Conservation (phyloP, 2,329 filamentous ascomycete genomes). For the Ophiocordyceps robertsii region DNA sequence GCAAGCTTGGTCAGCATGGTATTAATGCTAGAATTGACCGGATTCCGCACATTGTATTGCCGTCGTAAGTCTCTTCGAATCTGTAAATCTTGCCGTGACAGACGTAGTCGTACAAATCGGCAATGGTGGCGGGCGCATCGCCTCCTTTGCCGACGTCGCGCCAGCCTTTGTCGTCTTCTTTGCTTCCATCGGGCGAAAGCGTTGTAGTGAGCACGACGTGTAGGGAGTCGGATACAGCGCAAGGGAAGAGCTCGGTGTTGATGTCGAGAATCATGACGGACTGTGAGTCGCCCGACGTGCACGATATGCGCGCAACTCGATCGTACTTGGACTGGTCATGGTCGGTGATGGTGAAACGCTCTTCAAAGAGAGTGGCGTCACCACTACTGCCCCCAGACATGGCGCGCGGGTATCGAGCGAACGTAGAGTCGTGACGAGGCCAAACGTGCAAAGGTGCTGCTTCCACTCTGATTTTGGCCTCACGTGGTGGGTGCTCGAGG, state of each 20-base stretch:
- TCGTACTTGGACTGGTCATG: constrained; percentile 87
- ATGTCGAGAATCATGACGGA: constrained; percentile 79
- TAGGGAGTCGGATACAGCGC: constrained; percentile 59
- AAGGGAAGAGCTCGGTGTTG: constrained; percentile 84
- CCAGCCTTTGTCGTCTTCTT: constrained; percentile 69
- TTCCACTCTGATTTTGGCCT: background rate
- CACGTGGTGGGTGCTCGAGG: too few species aligned
- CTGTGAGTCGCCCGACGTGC: constrained; percentile 59
- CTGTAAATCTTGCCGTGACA: constrained; percentile 82
- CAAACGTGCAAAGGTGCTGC: background rate
- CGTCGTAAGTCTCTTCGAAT: constrained; percentile 67
- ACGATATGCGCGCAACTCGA: constrained; percentile 76
- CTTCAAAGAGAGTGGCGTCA: constrained; percentile 88
- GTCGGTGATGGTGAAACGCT: constrained; percentile 70
- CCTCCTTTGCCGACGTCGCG: constrained; percentile 50
- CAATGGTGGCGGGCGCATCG: constrained; percentile 45
- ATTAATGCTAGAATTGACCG: background rate
- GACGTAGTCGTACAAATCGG: constrained; percentile 78
- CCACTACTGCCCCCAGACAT: constrained; percentile 41
- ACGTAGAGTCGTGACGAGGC: background rate
- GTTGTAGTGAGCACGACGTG: constrained; percentile 76
- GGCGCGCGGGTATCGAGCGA: background rate
- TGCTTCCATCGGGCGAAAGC: constrained; percentile 72
- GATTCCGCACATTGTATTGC: constrained; percentile 59
- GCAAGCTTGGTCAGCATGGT: background rate